phyloP scores from a whole-genome alignment of 2,329 filamentous ascomycete genomes.

The Penicillium sp. region DNA sequence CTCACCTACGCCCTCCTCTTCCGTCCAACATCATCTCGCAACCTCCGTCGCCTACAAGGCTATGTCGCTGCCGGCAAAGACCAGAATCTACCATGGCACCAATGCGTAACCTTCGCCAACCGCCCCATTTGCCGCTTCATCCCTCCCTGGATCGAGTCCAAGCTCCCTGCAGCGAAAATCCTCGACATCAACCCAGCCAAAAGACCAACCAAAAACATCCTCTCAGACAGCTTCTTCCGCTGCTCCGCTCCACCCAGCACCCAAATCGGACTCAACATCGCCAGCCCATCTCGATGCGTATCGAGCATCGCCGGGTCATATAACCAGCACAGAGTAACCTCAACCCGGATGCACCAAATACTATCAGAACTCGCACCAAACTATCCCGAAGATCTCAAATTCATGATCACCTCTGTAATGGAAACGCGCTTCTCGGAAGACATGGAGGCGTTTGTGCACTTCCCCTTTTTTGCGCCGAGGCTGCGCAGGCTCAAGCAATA shows the following conservation, averaged over 20 bases:
- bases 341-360: slow-evolving; percentile 1
- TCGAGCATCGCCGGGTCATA: neutral
- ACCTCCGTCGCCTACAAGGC: neutral
- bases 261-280: slow-evolving; percentile 1
- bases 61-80: neutral
- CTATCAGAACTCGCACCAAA: slow-evolving; percentile 1
- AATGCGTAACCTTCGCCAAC: neutral
- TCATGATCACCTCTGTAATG: slow-evolving; percentile 6
- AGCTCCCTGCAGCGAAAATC: neutral
- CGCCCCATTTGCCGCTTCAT: neutral
- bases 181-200: neutral
- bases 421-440: neutral
- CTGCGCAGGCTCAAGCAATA: slow-evolving; percentile 5
- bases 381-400: slow-evolving; percentile 9
- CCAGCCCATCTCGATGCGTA: neutral
- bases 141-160: neutral
- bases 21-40: slow-evolving; percentile 1
- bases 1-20: slow-evolving; percentile 9
- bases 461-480: slow-evolving; percentile 6
- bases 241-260: neutral
- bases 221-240: slow-evolving; percentile 8
- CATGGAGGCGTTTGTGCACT: slow-evolving; percentile 6
- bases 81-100: neutral
- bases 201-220: slow-evolving; percentile 2
- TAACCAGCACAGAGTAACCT: slow-evolving; percentile 3